A percentile compares a stretch with the other conserved stretches of the same genome.
These are phyloP conservation scores for Capsella rubella DNA, from an alignment of 441 rosid genomes.

Conservation along the genomic window DNA sequence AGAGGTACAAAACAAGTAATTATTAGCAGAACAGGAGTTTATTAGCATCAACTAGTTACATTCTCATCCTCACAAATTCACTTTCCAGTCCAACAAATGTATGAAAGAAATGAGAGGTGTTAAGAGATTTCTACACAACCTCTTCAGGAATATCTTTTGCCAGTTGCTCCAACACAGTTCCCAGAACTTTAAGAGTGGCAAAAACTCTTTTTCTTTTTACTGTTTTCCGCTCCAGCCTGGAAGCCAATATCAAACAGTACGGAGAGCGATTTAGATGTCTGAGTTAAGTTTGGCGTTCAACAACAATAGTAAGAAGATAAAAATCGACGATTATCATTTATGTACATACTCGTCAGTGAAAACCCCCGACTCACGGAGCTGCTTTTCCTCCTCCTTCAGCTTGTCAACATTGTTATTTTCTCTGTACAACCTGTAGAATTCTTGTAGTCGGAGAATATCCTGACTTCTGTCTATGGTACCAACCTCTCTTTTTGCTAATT, in stretches of 20 bases:
- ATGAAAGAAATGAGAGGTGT: constrained; percentile 22
- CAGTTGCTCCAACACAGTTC: constrained; percentile 85
- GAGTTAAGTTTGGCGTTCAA: constrained; percentile 15
- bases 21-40: constrained; percentile 13
- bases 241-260: constrained; percentile 32
- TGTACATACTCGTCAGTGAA: constrained; percentile 82
- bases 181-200: constrained; percentile 87
- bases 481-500: constrained; percentile 88
- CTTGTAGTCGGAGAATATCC: constrained; percentile 80
- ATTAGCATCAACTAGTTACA: constrained; percentile 10
- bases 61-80: constrained; percentile 3
- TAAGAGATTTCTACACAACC: constrained; percentile 56
- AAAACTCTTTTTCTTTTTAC: constrained; percentile 85
- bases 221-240: constrained; percentile 87
- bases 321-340: background rate
- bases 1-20: constrained; percentile 12
- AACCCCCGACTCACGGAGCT: constrained; percentile 78
- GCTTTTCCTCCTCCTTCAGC: constrained; percentile 82
- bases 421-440: constrained; percentile 84
- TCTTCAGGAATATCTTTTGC: constrained; percentile 87
- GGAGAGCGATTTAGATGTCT: constrained; percentile 16
- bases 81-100: background rate
- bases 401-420: constrained; percentile 79
- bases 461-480: constrained; percentile 90
- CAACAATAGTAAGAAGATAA: background rate